Percentiles rank a stretch among this genome's conserved stretches.
Conservation (phyloP, 148 eudicot genomes). For the Linanthus parryae region DNA sequence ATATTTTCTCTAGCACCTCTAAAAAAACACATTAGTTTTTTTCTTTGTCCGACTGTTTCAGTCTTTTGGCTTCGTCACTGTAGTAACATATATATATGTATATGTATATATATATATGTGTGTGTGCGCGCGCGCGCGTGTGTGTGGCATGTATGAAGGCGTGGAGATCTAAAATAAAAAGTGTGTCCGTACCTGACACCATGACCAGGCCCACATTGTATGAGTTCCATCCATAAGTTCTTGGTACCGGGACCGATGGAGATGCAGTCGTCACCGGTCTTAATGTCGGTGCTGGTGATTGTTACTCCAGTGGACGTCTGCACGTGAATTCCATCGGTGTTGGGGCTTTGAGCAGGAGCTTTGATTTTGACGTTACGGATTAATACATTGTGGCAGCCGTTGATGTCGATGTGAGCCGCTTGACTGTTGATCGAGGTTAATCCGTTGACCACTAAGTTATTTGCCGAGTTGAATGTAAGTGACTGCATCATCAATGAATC, state of each 20-base stretch:
- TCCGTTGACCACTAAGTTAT: slow-evolving; percentile 15
- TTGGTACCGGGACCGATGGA: slow-evolving; percentile 35
- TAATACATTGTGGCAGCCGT: slow-evolving; percentile 28
- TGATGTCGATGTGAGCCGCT: slow-evolving; percentile 20
- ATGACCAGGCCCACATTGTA: slow-evolving; percentile 39
- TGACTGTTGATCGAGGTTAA: slow-evolving; percentile 35
- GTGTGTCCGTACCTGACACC: slow-evolving; percentile 33
- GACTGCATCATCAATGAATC: slow-evolving; percentile 17
- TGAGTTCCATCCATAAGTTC: slow-evolving; percentile 27
- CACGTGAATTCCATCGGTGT: slow-evolving; percentile 39
- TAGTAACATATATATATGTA: too few species aligned
- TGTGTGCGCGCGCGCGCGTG: too few species aligned
- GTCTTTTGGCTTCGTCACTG: too few species aligned
- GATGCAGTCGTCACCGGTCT: slow-evolving; percentile 40
- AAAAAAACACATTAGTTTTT: too few species aligned
- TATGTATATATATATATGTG: not conserved
- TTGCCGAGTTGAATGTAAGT: slow-evolving; percentile 23
- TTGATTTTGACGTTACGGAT: slow-evolving; percentile 15
- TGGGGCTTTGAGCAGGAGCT: slow-evolving; percentile 30
- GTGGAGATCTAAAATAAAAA: too few species aligned
- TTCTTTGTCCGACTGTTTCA: too few species aligned
- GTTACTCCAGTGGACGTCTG: slow-evolving; percentile 28
- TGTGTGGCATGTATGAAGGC: too few species aligned
- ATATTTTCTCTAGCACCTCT: too few species aligned
- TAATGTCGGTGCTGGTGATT: slow-evolving; percentile 10